Evolutionary conservation across 2,329 filamentous ascomycete species (phyloP).

Genomic region (Xylaria sp.): DNA sequence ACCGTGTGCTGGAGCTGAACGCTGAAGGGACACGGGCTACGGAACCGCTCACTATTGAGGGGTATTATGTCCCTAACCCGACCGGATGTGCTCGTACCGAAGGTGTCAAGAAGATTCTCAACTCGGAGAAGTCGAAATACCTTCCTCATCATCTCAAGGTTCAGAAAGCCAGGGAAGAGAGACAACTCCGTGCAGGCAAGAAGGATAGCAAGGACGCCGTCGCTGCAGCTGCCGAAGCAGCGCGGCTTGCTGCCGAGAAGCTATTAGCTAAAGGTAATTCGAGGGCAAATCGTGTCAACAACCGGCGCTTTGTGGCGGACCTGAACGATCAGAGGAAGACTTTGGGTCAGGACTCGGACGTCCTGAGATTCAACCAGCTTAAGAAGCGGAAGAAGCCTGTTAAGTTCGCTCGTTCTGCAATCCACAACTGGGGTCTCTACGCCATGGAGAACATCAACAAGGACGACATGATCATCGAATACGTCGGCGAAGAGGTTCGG

Average conservation of each 20-base stretch:
- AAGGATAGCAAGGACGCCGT: conserved; percentile 68
- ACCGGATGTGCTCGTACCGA: conserved; percentile 90
- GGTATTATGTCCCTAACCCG: conserved; percentile 80
- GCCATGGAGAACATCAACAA: conserved; percentile 96
- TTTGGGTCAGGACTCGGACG: conserved; percentile 81
- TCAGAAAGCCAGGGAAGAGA: conserved; percentile 85
- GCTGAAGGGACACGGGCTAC: conserved; percentile 37
- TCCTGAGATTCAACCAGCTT: conserved; percentile 96
- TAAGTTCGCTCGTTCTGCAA: conserved; percentile 94
- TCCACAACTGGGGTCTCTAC: conserved; percentile 98
- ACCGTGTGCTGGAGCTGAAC: conserved; percentile 60
- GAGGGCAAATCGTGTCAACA: conserved; percentile 91
- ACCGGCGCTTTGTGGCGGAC: conserved; percentile 90
- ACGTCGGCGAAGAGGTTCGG: conserved; percentile 95
- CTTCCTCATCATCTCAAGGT: conserved; percentile 97
- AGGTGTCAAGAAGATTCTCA: conserved; percentile 91
- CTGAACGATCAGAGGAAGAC: conserved; percentile 94
- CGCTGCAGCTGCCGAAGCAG: conserved; percentile 68
- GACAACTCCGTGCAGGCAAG: conserved; percentile 72
- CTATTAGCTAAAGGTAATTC: conserved; percentile 86
- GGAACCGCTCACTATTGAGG: conserved; percentile 54
- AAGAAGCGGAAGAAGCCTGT: conserved; percentile 99
- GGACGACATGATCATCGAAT: conserved; percentile 99
- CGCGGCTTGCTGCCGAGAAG: conserved; percentile 77
- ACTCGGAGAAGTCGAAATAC: conserved; percentile 98